Evolutionary conservation across 176 grass and related monocot species (phyloP).

Genomic region (Oryza officinalis): DNA sequence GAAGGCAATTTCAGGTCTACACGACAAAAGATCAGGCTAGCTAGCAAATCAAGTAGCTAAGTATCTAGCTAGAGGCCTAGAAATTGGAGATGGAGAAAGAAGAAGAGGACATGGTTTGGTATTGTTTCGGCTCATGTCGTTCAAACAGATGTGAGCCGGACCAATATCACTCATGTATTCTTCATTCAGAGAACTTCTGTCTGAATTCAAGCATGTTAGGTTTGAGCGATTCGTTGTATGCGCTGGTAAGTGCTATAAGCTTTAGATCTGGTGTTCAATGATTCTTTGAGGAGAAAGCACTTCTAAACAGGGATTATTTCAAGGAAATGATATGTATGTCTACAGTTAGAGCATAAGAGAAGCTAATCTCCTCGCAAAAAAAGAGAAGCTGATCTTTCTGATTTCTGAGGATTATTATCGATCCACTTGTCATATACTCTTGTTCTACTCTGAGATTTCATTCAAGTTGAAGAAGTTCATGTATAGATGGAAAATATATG

Average conservation of each 20-base stretch:
- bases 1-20: slow-evolving; percentile 21
- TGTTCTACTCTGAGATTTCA: background rate
- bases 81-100: slow-evolving; percentile 11
- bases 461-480: background rate
- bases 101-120: slow-evolving; percentile 65
- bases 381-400: background rate
- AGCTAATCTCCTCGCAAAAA: background rate
- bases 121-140: slow-evolving; percentile 66
- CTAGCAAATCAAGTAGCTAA: background rate
- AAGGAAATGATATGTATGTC: background rate
- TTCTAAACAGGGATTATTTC: background rate
- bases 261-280: background rate
- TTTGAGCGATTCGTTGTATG: background rate
- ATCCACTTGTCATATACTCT: background rate
- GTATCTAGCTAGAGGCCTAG: background rate
- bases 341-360: background rate
- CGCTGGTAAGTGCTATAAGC: background rate
- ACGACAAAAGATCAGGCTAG: background rate
- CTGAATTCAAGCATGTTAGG: background rate
- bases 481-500: background rate
- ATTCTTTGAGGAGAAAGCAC: background rate
- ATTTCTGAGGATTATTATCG: background rate
- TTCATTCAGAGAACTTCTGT: slow-evolving; percentile 41
- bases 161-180: slow-evolving; percentile 77
- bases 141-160: slow-evolving; percentile 54